These are phyloP conservation scores for Penicillium psychrofluorescens DNA, from an alignment of 495 filamentous ascomycete genomes.

Conservation along the genomic window DNA sequence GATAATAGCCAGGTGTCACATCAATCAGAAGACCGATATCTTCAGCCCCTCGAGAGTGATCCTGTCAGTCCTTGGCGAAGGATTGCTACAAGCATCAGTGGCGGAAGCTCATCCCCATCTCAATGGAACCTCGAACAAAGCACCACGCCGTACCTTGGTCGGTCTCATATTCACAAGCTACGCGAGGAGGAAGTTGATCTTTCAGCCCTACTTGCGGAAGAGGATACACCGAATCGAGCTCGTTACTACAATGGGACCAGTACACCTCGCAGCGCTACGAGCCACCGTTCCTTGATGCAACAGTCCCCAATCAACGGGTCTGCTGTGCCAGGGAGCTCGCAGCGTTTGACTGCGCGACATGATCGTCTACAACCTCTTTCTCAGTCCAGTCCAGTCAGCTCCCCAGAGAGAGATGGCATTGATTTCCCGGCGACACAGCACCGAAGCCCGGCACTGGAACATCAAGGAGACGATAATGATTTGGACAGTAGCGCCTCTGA, in stretches of 20 bases:
- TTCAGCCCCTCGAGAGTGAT: background rate
- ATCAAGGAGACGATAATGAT: constrained; percentile 6
- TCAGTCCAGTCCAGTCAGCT: constrained; percentile 20
- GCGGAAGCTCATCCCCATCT: constrained; percentile 22
- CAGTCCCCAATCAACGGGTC: constrained; percentile 8
- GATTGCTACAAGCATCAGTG: constrained; percentile 1
- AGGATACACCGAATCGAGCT: constrained; percentile 34
- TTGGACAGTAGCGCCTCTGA: constrained; percentile 10
- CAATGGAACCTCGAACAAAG: constrained; percentile 22
- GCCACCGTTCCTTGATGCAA: constrained; percentile 8
- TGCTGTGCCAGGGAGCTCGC: constrained; percentile 5
- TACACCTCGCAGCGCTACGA: constrained; percentile 21
- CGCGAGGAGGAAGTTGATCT: constrained; percentile 36
- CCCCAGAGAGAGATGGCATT: constrained; percentile 15
- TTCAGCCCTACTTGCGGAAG: constrained; percentile 22
- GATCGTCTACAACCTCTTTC: constrained; percentile 19
- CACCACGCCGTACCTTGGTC: constrained; percentile 20
- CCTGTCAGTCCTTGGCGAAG: constrained; percentile 8
- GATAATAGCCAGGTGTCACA: constrained; percentile 24
- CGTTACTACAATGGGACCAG: constrained; percentile 36
- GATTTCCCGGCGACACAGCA: constrained; percentile 3
- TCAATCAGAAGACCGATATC: constrained; percentile 10
- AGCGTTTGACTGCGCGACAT: constrained; percentile 8
- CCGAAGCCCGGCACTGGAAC: constrained; percentile 5
- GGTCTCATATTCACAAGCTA: constrained; percentile 29